A percentile compares a stretch with the other conserved stretches of the same genome.
Conservation (phyloP, 2,329 filamentous ascomycete genomes). For the Cercospora citrullina region DNA sequence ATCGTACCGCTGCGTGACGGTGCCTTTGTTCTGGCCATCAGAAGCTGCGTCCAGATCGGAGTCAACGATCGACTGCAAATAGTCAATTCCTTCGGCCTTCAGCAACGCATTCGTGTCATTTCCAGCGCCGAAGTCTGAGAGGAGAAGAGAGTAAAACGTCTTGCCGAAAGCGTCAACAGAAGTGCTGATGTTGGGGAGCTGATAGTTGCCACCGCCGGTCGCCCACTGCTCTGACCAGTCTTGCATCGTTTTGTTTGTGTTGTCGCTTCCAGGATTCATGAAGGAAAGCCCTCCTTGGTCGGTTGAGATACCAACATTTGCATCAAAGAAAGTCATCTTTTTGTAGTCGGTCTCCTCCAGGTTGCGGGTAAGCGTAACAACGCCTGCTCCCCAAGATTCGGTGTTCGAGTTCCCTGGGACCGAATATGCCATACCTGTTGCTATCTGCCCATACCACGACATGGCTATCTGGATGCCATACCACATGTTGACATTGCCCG, state of each 20-base stretch:
- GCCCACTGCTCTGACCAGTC: conserved; percentile 11
- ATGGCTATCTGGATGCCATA: conserved; percentile 9
- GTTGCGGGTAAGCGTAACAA: conserved; percentile 4
- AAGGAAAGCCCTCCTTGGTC: conserved; percentile 10
- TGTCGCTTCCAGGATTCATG: not conserved
- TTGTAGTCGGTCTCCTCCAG: conserved; percentile 2
- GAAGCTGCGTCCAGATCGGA: not conserved
- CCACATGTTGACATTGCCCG: conserved; percentile 1
- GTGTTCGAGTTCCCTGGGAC: not conserved
- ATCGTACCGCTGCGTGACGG: not conserved
- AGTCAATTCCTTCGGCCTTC: conserved; percentile 4
- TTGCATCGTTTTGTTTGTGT: conserved; percentile 3
- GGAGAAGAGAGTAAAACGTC: conserved; percentile 13
- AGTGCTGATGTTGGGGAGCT: conserved; percentile 14
- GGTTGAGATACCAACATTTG: not conserved
- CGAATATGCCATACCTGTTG: conserved; percentile 10
- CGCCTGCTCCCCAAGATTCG: conserved; percentile 2
- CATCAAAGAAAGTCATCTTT: conserved; percentile 1
- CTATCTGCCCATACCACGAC: conserved; percentile 6
- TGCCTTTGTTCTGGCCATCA: not conserved
- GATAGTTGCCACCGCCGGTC: not conserved
- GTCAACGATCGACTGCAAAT: conserved; percentile 11
- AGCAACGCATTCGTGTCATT: conserved; percentile 4
- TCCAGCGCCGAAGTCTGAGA: conserved; percentile 11
- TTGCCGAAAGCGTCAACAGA: conserved; percentile 17